These are phyloP conservation scores for Colletotrichum siamense DNA, from an alignment of 2,329 filamentous ascomycete species.

Conservation along the genomic window DNA sequence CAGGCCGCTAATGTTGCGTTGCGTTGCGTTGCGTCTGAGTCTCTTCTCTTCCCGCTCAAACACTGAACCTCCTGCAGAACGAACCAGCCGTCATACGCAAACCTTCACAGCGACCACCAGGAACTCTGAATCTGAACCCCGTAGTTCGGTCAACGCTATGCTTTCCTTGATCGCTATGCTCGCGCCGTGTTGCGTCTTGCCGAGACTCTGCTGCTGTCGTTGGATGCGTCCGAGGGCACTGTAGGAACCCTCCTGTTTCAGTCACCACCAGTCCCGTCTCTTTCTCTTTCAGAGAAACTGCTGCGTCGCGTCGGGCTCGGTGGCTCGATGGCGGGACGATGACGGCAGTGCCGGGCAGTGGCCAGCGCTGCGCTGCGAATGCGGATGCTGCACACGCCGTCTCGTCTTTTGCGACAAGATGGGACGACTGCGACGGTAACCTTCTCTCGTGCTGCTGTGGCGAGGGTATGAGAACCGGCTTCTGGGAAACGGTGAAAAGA, in stretches of 20 bases:
- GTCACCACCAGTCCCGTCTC: not conserved
- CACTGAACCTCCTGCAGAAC: not conserved
- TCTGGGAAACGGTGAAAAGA: not conserved
- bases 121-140: not conserved
- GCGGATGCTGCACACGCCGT: constrained; percentile 14
- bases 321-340: not conserved
- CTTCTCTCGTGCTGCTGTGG: not conserved
- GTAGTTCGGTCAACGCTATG: constrained; percentile 14
- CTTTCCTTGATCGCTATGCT: constrained; percentile 5
- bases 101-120: not conserved
- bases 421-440: not conserved
- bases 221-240: constrained; percentile 12
- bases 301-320: not conserved
- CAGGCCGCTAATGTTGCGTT: not conserved
- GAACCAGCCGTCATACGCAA: not conserved
- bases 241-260: constrained; percentile 8
- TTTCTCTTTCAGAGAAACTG: not conserved
- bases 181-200: not conserved
- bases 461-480: not conserved
- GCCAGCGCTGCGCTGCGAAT: constrained; percentile 3
- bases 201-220: constrained; percentile 2
- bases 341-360: not conserved
- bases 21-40: not conserved
- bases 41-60: not conserved
- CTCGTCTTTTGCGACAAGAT: constrained; percentile 9